Conservation (phyloP, 257 asterid species). For the Solanum appendiculatum region DNA sequence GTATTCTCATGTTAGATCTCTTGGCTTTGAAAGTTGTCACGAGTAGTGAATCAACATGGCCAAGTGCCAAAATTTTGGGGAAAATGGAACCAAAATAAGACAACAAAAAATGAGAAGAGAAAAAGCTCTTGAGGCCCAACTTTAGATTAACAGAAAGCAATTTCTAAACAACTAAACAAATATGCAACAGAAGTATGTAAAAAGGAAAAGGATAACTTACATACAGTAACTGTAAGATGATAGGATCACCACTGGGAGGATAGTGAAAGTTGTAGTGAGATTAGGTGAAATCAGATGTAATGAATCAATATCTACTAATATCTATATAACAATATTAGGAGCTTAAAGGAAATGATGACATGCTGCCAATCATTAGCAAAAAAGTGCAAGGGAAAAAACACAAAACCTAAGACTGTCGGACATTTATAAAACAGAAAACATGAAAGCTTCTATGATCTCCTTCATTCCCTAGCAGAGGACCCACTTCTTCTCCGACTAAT, state of each 20-base stretch:
- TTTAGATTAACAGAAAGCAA: background rate
- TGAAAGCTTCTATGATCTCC: background rate
- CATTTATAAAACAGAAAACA: background rate
- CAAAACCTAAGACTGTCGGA: background rate
- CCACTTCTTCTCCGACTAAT: background rate
- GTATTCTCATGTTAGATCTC: slow-evolving; percentile 1
- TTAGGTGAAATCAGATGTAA: background rate
- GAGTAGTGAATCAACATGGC: background rate
- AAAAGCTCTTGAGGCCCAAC: background rate
- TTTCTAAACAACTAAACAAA: background rate
- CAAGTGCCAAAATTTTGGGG: background rate
- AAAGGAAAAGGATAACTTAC: background rate
- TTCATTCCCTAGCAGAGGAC: background rate
- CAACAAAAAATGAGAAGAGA: background rate
- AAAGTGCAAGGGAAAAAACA: background rate
- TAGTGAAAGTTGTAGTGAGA: background rate
- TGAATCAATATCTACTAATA: background rate
- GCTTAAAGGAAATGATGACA: background rate
- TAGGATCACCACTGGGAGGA: background rate
- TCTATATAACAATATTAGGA: background rate
- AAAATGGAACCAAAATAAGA: background rate
- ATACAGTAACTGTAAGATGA: background rate
- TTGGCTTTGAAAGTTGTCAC: background rate
- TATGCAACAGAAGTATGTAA: background rate
- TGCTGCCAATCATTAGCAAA: background rate